phyloP scores from a whole-genome alignment of 768 basidiomycete genomes.

The Paxillus involutus region DNA sequence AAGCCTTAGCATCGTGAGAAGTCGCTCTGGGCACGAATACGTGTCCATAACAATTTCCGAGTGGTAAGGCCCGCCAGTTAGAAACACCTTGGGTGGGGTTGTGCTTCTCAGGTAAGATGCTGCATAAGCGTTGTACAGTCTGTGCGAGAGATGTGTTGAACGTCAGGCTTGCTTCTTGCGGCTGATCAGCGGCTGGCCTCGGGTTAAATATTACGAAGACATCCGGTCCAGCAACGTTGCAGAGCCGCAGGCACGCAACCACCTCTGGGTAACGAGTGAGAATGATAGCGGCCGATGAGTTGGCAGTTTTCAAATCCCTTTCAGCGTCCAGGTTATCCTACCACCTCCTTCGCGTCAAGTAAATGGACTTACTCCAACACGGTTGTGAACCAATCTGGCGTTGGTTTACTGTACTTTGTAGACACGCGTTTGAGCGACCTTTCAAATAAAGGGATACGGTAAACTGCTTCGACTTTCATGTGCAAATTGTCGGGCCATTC shows the following conservation, averaged over 20 bases:
- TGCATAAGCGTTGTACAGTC: conserved; percentile 40
- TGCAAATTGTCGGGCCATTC: conserved; percentile 45
- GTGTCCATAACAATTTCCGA: conserved; percentile 55
- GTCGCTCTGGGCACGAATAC: conserved; percentile 42
- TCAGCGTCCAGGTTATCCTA: background rate
- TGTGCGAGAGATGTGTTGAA: conserved; percentile 43
- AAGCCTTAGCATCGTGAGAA: conserved; percentile 9
- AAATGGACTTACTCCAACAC: conserved; percentile 17
- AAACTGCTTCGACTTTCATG: conserved; percentile 53
- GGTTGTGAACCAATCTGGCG: conserved; percentile 29
- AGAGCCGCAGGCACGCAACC: conserved; percentile 44
- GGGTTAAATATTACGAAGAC: conserved; percentile 65
- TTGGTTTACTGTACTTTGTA: conserved; percentile 36
- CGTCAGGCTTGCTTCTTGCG: conserved; percentile 52
- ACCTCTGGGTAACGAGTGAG: conserved; percentile 65
- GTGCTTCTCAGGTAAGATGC: conserved; percentile 39
- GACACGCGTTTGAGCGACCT: conserved; percentile 35
- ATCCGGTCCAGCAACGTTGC: too few species aligned
- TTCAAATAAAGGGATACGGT: conserved; percentile 46
- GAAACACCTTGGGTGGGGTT: conserved; percentile 36
- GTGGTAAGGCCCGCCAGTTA: conserved; percentile 55
- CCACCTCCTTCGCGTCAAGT: too few species aligned
- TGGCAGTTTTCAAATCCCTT: conserved; percentile 22
- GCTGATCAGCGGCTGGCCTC: conserved; percentile 49
- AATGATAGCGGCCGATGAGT: conserved; percentile 35